phyloP scores from a whole-genome alignment of 768 basidiomycete genomes.

The Boletus subcaerulescens region DNA sequence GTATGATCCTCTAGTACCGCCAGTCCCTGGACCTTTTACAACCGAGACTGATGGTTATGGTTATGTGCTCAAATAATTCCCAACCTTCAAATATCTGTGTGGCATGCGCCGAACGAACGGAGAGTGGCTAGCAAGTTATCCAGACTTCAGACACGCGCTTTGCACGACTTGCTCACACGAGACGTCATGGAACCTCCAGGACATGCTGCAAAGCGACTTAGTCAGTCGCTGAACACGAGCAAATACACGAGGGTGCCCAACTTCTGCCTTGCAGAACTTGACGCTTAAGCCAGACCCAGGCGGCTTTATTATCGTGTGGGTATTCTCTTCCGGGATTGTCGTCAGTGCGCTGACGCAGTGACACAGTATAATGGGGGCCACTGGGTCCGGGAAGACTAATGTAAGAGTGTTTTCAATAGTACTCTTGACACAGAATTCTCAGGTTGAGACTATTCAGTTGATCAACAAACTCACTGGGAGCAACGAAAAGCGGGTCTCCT shows the following conservation, averaged over 20 bases:
- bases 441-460: constrained; percentile 1
- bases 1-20: too few relatives aligned
- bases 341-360: background rate
- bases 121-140: too few relatives aligned
- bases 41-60: too few relatives aligned
- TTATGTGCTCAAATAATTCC: background rate
- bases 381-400: too few relatives aligned
- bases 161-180: background rate
- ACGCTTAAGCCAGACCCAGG: constrained; percentile 5
- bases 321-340: background rate
- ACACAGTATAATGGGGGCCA: background rate
- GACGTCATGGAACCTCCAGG: too few relatives aligned
- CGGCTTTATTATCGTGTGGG: constrained; percentile 17
- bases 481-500: background rate
- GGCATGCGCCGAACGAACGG: background rate
- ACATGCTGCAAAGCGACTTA: too few relatives aligned
- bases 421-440: background rate
- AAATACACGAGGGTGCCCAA: background rate
- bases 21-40: too few relatives aligned
- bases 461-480: constrained; percentile 10
- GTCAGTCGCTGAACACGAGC: background rate
- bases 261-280: too few relatives aligned
- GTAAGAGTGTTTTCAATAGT: background rate
- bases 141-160: too few relatives aligned
- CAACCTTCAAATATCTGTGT: background rate